A percentile compares a stretch with the other conserved stretches of the same genome.
These are phyloP conservation scores for Agrostemma githago DNA, from an alignment of 148 eudicot species.

Conservation along the genomic window DNA sequence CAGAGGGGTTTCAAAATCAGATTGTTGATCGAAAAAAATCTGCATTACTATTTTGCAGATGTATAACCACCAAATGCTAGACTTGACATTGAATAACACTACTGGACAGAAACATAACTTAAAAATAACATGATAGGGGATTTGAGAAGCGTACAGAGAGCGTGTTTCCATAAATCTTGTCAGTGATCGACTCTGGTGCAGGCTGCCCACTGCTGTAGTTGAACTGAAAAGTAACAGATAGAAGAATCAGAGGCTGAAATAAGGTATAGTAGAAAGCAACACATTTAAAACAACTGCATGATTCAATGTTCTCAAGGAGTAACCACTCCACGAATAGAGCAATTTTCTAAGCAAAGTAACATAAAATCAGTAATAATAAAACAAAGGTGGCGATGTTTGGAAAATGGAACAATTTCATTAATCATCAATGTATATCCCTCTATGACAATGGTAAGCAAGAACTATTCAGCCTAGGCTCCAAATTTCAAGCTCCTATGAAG, in stretches of 20 bases:
- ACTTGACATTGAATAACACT: not conserved
- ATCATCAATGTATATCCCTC: not conserved
- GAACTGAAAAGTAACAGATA: conserved; percentile 47
- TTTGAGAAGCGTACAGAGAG: conserved; percentile 64
- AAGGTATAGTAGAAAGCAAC: not conserved
- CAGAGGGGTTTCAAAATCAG: conserved; percentile 23
- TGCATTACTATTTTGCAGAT: not conserved
- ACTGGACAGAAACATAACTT: not conserved
- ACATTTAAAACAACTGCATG: not conserved
- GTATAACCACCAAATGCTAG: not conserved
- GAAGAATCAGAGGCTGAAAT: conserved; percentile 18
- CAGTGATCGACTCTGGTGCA: conserved; percentile 96
- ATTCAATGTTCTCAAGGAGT: not conserved
- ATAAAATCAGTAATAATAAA: not conserved
- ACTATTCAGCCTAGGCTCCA: not conserved
- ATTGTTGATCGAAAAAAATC: not conserved
- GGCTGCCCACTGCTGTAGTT: conserved; percentile 99
- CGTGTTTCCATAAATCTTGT: conserved; percentile 98
- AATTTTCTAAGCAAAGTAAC: not conserved
- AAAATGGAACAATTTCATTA: not conserved
- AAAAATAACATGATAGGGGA: not conserved
- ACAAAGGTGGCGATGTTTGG: not conserved
- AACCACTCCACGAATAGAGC: not conserved
- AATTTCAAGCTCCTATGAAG: not conserved
- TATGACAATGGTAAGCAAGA: not conserved